Conservation (phyloP, 129 eudicot genomes). For the Mikania micrantha region DNA sequence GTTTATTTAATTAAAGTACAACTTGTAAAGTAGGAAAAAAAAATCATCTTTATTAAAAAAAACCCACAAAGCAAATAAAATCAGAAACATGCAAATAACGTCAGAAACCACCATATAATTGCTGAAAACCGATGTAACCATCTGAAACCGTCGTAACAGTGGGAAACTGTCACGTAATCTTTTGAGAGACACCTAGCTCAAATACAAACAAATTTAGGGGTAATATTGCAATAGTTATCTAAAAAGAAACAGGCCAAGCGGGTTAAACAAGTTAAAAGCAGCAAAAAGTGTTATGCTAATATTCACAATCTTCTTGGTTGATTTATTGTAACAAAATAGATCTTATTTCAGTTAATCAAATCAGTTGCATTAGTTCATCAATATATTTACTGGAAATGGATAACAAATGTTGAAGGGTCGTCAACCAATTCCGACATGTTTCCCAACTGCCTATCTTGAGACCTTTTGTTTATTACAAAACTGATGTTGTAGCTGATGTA, state of each 20-base stretch:
- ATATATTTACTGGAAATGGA: not conserved
- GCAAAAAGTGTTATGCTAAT: not conserved
- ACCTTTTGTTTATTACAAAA: not conserved
- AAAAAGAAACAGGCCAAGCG: not conserved
- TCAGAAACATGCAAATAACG: too few species aligned
- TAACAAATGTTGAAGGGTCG: not conserved
- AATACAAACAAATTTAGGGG: too few species aligned
- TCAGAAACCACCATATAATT: too few species aligned
- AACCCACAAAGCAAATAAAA: too few species aligned
- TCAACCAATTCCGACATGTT: not conserved
- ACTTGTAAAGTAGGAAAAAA: too few species aligned
- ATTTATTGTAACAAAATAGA: not conserved
- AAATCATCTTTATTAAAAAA: too few species aligned
- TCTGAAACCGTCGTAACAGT: too few species aligned
- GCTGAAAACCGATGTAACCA: too few species aligned
- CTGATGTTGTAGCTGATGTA: not conserved
- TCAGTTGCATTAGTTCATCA: not conserved
- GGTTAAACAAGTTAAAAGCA: not conserved
- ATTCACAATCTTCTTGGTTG: not conserved
- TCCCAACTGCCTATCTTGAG: not conserved
- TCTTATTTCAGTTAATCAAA: not conserved
- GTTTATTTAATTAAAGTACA: too few species aligned
- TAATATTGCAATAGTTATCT: not conserved
- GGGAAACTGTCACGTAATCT: too few species aligned
- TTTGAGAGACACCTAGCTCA: too few species aligned